Conservation (phyloP, 23 red algal species). For the Gracilaria gracilis region DNA sequence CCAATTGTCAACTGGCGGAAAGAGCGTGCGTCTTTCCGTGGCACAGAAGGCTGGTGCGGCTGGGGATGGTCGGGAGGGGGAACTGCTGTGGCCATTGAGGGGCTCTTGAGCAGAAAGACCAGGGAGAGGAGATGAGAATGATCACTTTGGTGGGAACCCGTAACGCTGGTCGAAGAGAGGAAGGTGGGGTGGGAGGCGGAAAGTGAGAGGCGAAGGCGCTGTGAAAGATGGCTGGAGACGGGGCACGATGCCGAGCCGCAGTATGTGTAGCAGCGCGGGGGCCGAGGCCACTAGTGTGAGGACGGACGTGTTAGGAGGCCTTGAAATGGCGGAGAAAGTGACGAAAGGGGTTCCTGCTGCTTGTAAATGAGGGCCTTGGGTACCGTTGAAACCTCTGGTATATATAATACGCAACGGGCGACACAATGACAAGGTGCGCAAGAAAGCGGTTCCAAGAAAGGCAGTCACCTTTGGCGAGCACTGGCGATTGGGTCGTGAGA, state of each 20-base stretch:
- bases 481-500: too few species aligned
- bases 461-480: too few species aligned
- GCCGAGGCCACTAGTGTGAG: too few species aligned
- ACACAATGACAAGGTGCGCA: too few species aligned
- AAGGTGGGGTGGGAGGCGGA: neutral
- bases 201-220: neutral
- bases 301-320: too few species aligned
- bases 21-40: slow-evolving; percentile 5
- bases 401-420: too few species aligned
- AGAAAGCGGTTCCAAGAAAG: too few species aligned
- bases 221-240: neutral
- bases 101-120: neutral
- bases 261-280: too few species aligned
- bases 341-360: too few species aligned
- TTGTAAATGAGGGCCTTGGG: too few species aligned
- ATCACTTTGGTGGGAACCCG: neutral
- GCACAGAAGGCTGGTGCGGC: neutral
- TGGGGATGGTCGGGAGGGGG: neutral
- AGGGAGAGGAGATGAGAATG: neutral
- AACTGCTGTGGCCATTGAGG: neutral
- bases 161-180: neutral
- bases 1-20: slow-evolving; percentile 60
- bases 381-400: too few species aligned
- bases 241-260: neutral
- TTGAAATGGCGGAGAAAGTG: too few species aligned